A percentile compares a stretch with the other conserved stretches of the same genome.
Evolutionary conservation across 331 rosid species (phyloP).

Genomic region (Malus hybrid): DNA sequence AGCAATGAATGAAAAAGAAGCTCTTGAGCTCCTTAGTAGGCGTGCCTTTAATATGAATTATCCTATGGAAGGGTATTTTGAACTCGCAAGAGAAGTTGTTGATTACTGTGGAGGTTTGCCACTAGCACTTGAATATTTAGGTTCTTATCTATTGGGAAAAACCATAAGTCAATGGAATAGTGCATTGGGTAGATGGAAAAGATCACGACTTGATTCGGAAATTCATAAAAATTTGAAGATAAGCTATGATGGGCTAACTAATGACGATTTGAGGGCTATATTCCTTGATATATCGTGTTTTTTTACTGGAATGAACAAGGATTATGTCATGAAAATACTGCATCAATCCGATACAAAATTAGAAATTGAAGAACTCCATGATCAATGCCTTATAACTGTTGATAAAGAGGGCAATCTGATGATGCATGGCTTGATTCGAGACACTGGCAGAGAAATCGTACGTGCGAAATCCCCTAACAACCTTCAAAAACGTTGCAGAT

Average conservation of each 20-base stretch:
- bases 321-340: not conserved
- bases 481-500: conserved; percentile 1
- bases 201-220: not conserved
- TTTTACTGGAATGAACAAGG: not conserved
- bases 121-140: not conserved
- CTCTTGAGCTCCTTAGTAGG: too few species aligned
- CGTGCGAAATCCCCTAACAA: not conserved
- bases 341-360: not conserved
- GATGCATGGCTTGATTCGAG: conserved; percentile 29
- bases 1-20: too few species aligned
- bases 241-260: not conserved
- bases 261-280: rapidly evolving
- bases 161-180: not conserved
- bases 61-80: not conserved
- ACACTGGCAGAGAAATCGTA: conserved; percentile 27
- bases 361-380: conserved; percentile 7
- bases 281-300: not conserved
- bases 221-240: not conserved
- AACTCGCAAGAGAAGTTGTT: not conserved
- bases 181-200: not conserved
- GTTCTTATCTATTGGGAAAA: not conserved
- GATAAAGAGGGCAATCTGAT: conserved; percentile 2
- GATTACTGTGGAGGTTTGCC: not conserved
- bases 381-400: not conserved
- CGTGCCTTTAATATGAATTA: not conserved